Evolutionary conservation across 805 yeast species (phyloP), one percentile per base, ranked within the genome.

Genomic region (Ogataea wickerhamii): DNA sequence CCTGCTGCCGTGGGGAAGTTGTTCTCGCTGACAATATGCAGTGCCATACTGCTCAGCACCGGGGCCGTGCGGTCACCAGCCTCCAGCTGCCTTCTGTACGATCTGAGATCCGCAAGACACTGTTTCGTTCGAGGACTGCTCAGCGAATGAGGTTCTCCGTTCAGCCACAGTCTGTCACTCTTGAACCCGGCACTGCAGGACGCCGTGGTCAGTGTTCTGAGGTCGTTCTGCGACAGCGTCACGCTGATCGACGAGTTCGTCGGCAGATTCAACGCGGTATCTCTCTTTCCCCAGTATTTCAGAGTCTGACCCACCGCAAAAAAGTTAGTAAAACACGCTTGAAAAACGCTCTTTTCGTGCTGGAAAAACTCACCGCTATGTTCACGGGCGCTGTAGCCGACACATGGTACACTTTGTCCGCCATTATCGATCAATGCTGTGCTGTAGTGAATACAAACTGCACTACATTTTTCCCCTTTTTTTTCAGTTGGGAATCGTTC

Each of bases 1-100:
- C 98, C 98, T 5, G 98, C 98, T 22, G 98, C 98, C 18, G 99
- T 93, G 36, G 99, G 99, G 73, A 93, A 93, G 66, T 93, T 93
- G 69, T 93, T 93, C 58, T 87, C 95, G 19, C 94, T 81, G 11
- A 87, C 95, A 50, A 93, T 84, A 53, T 81, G 87, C 40, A 93
- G 69, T 36, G 74, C 71, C 75, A 75, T 78, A 14, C 67, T 53
- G 22, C 91, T 74, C 42, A 88, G 68, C 53, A 68, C 71, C 28
- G 89, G 86, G 47, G 82, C 64, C 1, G 66, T 43, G 0, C 70
- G 25, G 55, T 86, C 77, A n/a, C 52, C 45, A 2, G 48, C 49
- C 63, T 89, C 97, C 35, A 83, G 53, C 45, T 71, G 68, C 19
- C 55, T 49, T 61, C 98, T 80, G 51, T 82, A 72, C 7, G 58